phyloP scores from a whole-genome alignment of 2,329 filamentous ascomycete genomes.

The Passalora sequoiae region DNA sequence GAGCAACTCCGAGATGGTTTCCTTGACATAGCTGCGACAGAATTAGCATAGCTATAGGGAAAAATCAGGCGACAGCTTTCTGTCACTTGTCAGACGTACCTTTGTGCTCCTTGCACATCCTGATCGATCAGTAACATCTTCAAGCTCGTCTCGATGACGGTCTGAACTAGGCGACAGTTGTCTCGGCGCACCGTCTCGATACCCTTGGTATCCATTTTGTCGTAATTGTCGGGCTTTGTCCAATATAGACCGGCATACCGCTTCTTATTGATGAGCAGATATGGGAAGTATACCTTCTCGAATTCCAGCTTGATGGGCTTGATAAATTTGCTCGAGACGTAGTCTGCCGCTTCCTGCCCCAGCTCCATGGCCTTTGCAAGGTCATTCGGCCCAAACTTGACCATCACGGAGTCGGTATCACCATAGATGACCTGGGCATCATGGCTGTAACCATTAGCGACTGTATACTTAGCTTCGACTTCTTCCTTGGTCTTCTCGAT shows the following conservation, averaged over 20 bases:
- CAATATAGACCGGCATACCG: constrained; percentile 96
- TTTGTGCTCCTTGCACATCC: constrained; percentile 84
- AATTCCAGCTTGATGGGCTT: constrained; percentile 99
- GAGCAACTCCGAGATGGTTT: constrained; percentile 87
- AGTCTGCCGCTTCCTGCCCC: constrained; percentile 85
- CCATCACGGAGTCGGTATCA: constrained; percentile 99
- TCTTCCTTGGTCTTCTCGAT: constrained; percentile 98
- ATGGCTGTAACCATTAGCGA: constrained; percentile 89
- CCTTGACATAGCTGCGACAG: constrained; percentile 75
- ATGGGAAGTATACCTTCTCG: constrained; percentile 98
- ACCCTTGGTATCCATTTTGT: constrained; percentile 99
- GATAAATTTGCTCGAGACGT: constrained; percentile 84
- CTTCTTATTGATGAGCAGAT: constrained; percentile 99
- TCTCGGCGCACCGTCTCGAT: constrained; percentile 97
- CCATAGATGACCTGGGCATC: constrained; percentile 97
- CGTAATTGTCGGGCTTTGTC: constrained; percentile 89
- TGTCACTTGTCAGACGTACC: constrained; percentile 58
- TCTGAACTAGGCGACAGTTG: constrained; percentile 92
- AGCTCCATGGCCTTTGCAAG: constrained; percentile 86
- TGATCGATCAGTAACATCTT: constrained; percentile 93
- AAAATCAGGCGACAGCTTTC: constrained; percentile 2
- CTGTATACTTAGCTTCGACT: constrained; percentile 82
- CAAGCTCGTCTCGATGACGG: constrained; percentile 92
- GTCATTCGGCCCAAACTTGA: constrained; percentile 90
- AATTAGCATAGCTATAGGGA: constrained; percentile 37